These are phyloP conservation scores for Chlamydomonas sphaeroides DNA, from an alignment of 139 green algal genomes.

Conservation along the genomic window DNA sequence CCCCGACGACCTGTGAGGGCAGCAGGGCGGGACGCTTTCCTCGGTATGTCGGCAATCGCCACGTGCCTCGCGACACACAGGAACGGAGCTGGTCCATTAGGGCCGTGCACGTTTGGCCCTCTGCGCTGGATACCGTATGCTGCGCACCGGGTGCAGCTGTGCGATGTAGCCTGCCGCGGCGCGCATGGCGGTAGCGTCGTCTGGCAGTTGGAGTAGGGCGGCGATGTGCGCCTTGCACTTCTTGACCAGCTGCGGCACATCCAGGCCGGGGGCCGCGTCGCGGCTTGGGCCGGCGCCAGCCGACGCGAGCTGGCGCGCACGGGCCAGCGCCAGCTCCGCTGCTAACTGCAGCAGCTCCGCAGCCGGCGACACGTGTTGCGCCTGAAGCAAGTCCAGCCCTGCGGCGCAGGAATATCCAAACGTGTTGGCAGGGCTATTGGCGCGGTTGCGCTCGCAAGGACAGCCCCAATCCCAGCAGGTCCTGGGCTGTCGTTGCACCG, in stretches of 20 bases:
- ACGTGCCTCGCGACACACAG: too few relatives aligned
- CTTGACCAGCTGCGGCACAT: conserved; percentile 16
- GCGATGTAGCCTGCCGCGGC: conserved; percentile 9
- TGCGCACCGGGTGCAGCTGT: conserved; percentile 8
- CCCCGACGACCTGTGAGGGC: conserved; percentile 1
- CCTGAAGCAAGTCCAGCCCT: conserved; percentile 34
- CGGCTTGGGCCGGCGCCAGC: not conserved
- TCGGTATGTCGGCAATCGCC: too few relatives aligned
- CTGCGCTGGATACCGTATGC: too few relatives aligned
- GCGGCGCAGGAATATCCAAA: too few relatives aligned
- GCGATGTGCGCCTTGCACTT: conserved; percentile 46
- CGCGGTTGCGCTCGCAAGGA: too few relatives aligned
- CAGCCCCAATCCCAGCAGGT: too few relatives aligned
- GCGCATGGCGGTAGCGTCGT: not conserved
- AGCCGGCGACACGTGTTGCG: not conserved
- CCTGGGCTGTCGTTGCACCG: not conserved
- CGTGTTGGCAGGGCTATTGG: too few relatives aligned
- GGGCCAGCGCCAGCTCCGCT: conserved; percentile 11
- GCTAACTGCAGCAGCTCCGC: conserved; percentile 5
- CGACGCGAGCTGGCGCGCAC: not conserved
- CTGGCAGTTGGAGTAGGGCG: conserved; percentile 21
- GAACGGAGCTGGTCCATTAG: too few relatives aligned
- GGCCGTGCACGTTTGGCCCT: too few relatives aligned
- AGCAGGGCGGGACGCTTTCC: not conserved
- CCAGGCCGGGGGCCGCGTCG: too few relatives aligned